These are phyloP conservation scores for Cladosporium sp. DNA, from an alignment of 2,329 filamentous ascomycete genomes.

Conservation along the genomic window DNA sequence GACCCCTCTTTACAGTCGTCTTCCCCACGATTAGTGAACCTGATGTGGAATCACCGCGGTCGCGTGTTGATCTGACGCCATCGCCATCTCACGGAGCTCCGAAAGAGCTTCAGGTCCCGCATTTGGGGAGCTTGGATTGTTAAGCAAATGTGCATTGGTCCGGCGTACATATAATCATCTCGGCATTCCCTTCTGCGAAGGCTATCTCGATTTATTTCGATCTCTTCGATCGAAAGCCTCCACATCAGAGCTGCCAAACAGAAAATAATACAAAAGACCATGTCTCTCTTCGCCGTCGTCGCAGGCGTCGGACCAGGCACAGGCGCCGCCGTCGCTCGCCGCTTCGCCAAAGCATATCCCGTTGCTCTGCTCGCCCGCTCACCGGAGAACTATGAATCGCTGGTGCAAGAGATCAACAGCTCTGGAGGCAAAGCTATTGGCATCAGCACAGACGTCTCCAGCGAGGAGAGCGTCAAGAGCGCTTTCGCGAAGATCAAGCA, in stretches of 20 bases:
- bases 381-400: slow-evolving; percentile 59
- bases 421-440: slow-evolving; percentile 67
- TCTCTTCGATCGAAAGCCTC: no score
- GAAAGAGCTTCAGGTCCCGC: background rate
- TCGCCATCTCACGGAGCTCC: slow-evolving; percentile 1
- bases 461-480: slow-evolving; percentile 49
- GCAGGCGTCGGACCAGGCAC: slow-evolving; percentile 71
- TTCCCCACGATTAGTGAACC: slow-evolving; percentile 1
- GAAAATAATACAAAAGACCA: no score
- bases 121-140: slow-evolving; percentile 1
- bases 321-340: slow-evolving; percentile 58
- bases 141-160: slow-evolving; percentile 5
- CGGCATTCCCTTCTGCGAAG: no score
- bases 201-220: no score
- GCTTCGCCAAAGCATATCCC: slow-evolving; percentile 61
- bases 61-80: slow-evolving; percentile 1
- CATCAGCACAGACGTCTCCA: slow-evolving; percentile 62
- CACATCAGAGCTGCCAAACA: background rate
- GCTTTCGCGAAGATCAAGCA: slow-evolving; percentile 62
- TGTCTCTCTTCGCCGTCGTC: slow-evolving; percentile 60
- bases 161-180: background rate
- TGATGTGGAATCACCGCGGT: background rate
- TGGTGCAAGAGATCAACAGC: slow-evolving; percentile 65
- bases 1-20: background rate
- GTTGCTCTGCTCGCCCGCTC: slow-evolving; percentile 71